Evolutionary conservation across 1,284 basidiomycete species (phyloP).

Genomic region (Lentinus polychrous): DNA sequence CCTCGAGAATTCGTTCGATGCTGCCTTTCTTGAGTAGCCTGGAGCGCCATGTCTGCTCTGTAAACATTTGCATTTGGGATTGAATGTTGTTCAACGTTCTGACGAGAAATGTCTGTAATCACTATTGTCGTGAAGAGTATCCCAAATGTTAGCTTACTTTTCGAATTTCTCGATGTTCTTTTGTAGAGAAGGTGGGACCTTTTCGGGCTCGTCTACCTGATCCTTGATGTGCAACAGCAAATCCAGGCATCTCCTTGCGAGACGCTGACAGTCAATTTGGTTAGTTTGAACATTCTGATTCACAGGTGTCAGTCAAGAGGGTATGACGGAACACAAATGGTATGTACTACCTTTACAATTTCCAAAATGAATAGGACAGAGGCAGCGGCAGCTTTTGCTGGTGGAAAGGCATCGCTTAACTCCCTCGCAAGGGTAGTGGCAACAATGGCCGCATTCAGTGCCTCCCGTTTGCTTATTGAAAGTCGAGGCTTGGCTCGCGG

Average conservation of each 20-base stretch:
- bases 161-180: conserved; percentile 39
- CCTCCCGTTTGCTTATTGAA: not conserved
- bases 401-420: conserved; percentile 28
- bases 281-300: conserved; percentile 26
- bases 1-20: not conserved
- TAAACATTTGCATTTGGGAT: not conserved
- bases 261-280: conserved; percentile 33
- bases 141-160: conserved; percentile 22
- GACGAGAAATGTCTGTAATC: not conserved
- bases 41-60: conserved; percentile 1
- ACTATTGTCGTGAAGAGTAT: not conserved
- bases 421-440: not conserved
- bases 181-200: conserved; percentile 33
- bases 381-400: conserved; percentile 34
- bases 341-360: conserved; percentile 38
- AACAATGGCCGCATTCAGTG: not conserved
- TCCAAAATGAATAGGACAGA: conserved; percentile 39
- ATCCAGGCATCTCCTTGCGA: conserved; percentile 38
- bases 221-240: conserved; percentile 38
- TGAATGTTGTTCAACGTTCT: conserved; percentile 1
- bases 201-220: conserved; percentile 42
- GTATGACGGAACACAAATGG: not conserved
- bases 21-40: not conserved
- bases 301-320: not conserved
- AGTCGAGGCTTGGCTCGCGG: not conserved